Percentiles rank a stretch among this genome's conserved stretches.
Evolutionary conservation across 164 flowering plant genomes (phyloP).

Genomic region (Saururus chinensis): DNA sequence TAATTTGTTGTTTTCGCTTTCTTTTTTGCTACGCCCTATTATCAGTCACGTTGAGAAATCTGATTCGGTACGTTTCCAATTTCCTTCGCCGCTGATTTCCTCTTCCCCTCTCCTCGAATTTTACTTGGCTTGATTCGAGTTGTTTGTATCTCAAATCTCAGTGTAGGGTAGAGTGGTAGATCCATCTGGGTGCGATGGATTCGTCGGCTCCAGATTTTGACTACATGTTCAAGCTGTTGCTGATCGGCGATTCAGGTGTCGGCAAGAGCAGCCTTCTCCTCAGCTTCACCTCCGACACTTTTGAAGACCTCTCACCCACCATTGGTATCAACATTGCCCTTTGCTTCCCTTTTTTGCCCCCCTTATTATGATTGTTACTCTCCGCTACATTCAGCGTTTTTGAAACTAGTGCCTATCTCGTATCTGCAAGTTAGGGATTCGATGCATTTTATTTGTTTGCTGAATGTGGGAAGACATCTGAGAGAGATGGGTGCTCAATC

Average conservation of each 20-base stretch:
- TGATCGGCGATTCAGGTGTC: constrained; percentile 86
- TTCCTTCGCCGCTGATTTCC: no score
- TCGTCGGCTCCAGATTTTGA: constrained; percentile 35
- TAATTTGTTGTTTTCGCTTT: background rate
- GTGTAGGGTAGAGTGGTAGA: background rate
- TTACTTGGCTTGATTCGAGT: no score
- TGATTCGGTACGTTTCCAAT: no score
- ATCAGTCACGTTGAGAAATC: no score
- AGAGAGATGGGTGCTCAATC: no score
- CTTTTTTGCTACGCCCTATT: background rate
- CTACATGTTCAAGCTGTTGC: constrained; percentile 74
- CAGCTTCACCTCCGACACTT: constrained; percentile 54
- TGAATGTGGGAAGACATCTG: no score
- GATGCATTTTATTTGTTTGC: no score
- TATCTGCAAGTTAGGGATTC: no score
- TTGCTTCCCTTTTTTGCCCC: background rate
- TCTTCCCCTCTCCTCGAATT: no score
- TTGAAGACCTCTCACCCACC: constrained; percentile 70
- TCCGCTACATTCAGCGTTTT: background rate
- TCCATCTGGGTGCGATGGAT: constrained; percentile 15
- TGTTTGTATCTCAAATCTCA: background rate
- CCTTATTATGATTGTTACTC: background rate
- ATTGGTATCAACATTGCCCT: constrained; percentile 41
- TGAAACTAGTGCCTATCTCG: no score
- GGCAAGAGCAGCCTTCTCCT: constrained; percentile 91